A percentile compares a stretch with the other conserved stretches of the same genome.
These are phyloP conservation scores for Aspergillus wentii DNA, from an alignment of 495 filamentous ascomycete species.

Conservation along the genomic window DNA sequence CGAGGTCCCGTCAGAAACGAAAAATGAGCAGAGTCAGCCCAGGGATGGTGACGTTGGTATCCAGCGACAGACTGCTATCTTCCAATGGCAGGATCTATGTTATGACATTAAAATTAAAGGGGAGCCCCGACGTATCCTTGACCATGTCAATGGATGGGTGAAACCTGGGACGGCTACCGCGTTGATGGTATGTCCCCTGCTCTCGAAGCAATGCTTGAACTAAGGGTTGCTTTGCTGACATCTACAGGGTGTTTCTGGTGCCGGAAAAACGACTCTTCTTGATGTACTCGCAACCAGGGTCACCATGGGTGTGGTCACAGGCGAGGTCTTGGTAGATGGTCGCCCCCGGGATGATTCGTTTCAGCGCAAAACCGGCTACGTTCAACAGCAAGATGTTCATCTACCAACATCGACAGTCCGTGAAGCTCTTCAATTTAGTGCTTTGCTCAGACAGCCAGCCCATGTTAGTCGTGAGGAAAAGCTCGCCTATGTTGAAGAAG, in stretches of 20 bases:
- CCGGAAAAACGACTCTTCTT: constrained; percentile 58
- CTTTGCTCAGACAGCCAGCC: constrained; percentile 75
- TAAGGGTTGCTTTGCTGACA: too few relatives aligned
- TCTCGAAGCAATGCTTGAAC: too few relatives aligned
- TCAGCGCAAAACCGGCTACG: constrained; percentile 91
- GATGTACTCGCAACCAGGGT: constrained; percentile 50
- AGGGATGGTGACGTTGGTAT: constrained; percentile 17
- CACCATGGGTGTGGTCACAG: constrained; percentile 44
- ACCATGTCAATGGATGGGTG: constrained; percentile 59
- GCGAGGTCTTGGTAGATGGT: constrained; percentile 50
- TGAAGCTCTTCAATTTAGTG: constrained; percentile 76
- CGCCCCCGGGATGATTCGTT: constrained; percentile 62
- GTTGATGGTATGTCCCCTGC: constrained; percentile 53
- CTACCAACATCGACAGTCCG: constrained; percentile 77
- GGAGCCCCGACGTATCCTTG: constrained; percentile 46
- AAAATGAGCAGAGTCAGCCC: constrained; percentile 13
- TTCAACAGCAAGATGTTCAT: constrained; percentile 91
- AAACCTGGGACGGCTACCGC: constrained; percentile 62
- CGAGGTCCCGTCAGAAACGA: constrained; percentile 3
- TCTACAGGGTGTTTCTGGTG: constrained; percentile 44
- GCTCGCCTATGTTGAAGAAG: constrained; percentile 83
- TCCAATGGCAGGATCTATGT: constrained; percentile 66
- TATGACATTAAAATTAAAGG: constrained; percentile 57
- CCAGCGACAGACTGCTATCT: constrained; percentile 49
- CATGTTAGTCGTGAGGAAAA: constrained; percentile 70